Evolutionary conservation across 2,329 filamentous ascomycete genomes (phyloP).

Genomic region (Thielaviopsis ethacetica): DNA sequence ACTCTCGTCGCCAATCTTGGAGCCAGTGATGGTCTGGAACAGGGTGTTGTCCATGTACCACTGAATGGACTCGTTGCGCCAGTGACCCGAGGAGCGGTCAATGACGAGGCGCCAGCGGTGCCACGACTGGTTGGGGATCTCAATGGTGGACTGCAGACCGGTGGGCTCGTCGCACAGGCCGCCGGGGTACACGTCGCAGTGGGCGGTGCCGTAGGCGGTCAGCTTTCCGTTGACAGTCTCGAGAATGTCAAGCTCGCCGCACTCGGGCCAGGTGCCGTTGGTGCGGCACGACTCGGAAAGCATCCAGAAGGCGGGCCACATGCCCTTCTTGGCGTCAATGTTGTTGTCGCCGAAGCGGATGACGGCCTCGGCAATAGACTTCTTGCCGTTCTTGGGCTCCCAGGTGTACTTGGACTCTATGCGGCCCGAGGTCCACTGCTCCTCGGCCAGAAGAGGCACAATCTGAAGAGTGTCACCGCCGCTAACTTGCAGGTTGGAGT

Average conservation of each 20-base stretch:
- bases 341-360: slow-evolving; percentile 30
- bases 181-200: slow-evolving; percentile 30
- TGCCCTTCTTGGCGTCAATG: slow-evolving; percentile 29
- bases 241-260: slow-evolving; percentile 42
- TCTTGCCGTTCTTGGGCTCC: slow-evolving; percentile 27
- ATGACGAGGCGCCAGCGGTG: slow-evolving; percentile 35
- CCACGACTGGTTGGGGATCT: slow-evolving; percentile 25
- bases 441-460: slow-evolving; percentile 26
- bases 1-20: slow-evolving; percentile 25
- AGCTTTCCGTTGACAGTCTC: slow-evolving; percentile 35
- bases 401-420: slow-evolving; percentile 33
- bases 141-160: slow-evolving; percentile 23
- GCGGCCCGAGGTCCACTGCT: slow-evolving; percentile 37
- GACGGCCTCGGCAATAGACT: slow-evolving; percentile 29
- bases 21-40: slow-evolving; percentile 28
- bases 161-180: slow-evolving; percentile 35
- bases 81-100: slow-evolving; percentile 30
- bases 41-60: slow-evolving; percentile 31
- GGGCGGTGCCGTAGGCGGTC: slow-evolving; percentile 31
- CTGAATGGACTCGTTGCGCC: slow-evolving; percentile 31
- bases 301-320: slow-evolving; percentile 45
- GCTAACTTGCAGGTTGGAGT: slow-evolving; percentile 32
- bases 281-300: slow-evolving; percentile 32
- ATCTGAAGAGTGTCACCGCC: slow-evolving; percentile 35
- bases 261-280: slow-evolving; percentile 32